Evolutionary conservation across 176 grass and related monocot species (phyloP).

Genomic region (Cocos nucifera): DNA sequence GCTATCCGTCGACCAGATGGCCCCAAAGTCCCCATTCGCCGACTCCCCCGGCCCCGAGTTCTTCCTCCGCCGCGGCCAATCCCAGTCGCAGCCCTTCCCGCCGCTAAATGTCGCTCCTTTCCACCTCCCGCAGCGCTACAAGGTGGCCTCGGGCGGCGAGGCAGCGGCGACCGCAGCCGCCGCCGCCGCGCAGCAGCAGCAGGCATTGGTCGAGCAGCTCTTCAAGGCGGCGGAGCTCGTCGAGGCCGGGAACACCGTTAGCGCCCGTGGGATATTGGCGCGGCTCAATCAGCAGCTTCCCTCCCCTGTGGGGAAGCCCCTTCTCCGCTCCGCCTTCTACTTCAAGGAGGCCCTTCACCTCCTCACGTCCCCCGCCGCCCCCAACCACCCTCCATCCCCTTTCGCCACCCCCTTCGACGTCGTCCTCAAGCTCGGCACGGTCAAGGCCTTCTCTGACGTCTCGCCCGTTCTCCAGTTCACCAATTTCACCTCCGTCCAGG

Average conservation of each 20-base stretch:
- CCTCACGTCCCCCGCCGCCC: background rate
- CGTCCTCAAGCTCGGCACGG: constrained; percentile 43
- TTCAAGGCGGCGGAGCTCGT: constrained; percentile 29
- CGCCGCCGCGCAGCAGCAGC: background rate
- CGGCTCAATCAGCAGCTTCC: constrained; percentile 60
- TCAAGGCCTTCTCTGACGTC: constrained; percentile 49
- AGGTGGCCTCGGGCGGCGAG: too few species aligned
- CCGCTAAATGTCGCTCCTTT: too few species aligned
- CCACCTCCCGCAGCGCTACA: too few species aligned
- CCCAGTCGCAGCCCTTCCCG: too few species aligned
- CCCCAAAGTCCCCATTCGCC: too few species aligned
- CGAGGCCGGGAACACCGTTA: constrained; percentile 30
- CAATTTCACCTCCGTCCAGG: constrained; percentile 43
- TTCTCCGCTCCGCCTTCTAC: constrained; percentile 15
- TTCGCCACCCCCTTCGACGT: constrained; percentile 33
- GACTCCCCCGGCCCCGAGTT: too few species aligned
- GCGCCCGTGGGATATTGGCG: constrained; percentile 55
- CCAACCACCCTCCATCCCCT: background rate
- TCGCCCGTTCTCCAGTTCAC: constrained; percentile 50
- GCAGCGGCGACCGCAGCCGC: background rate
- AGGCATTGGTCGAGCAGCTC: constrained; percentile 32
- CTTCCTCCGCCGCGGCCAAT: too few species aligned
- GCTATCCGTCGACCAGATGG: too few species aligned
- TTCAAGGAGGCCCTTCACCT: background rate
- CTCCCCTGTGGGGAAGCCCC: background rate